Conservation (phyloP, 441 rosid species). For the Populus hybrid region DNA sequence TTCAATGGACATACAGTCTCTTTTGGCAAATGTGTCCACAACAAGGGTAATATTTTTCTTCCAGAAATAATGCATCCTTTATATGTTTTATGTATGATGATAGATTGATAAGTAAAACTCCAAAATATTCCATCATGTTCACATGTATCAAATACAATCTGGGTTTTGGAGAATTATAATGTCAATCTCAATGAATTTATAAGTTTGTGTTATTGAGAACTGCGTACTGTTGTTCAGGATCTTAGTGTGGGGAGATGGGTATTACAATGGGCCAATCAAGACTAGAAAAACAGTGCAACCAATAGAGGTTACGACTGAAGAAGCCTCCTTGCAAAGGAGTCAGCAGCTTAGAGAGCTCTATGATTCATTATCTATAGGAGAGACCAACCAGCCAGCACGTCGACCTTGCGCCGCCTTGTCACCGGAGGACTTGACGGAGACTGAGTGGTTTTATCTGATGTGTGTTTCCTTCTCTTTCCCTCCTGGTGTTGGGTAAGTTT, state of each 20-base stretch:
- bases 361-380: slow-evolving; percentile 73
- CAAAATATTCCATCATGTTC: neutral
- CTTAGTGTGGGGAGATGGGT: slow-evolving; percentile 85
- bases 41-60: slow-evolving; percentile 54
- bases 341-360: slow-evolving; percentile 94
- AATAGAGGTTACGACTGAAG: slow-evolving; percentile 82
- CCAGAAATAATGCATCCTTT: neutral
- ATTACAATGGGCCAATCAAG: slow-evolving; percentile 95
- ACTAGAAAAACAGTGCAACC: slow-evolving; percentile 95
- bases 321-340: slow-evolving; percentile 82
- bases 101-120: neutral
- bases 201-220: neutral
- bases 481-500: slow-evolving; percentile 70
- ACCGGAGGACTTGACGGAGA: slow-evolving; percentile 94
- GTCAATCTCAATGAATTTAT: neutral
- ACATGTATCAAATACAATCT: neutral
- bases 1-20: slow-evolving; percentile 90
- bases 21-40: slow-evolving; percentile 93
- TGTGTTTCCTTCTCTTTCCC: slow-evolving; percentile 91
- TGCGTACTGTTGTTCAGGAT: slow-evolving; percentile 37
- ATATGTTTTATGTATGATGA: neutral
- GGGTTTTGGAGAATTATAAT: neutral
- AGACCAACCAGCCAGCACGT: slow-evolving; percentile 54
- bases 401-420: slow-evolving; percentile 83
- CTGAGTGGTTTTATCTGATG: slow-evolving; percentile 97